Evolutionary conservation across 345 rosid species (phyloP), one percentile per base, ranked within the genome.

Genomic region (Orychophragmus violaceus): DNA sequence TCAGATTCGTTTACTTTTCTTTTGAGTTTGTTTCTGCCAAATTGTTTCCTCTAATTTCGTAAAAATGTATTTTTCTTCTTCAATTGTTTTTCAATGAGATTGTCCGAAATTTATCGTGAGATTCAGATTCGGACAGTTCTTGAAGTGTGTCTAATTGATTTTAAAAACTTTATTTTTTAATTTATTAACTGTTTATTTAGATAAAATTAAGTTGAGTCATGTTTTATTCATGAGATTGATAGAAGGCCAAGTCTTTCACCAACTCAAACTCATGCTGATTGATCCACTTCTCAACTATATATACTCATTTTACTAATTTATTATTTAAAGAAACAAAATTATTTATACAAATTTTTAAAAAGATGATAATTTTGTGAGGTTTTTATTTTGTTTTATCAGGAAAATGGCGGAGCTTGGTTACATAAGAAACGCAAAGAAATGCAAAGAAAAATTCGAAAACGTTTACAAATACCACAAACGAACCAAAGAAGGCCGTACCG

Each of bases 371-470:
- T n/a, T n/a, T n/a, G n/a, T n/a, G n/a, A n/a, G n/a, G n/a, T n/a
- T n/a, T 39, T 39, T 14, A n/a, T 22, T 35, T 6, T 6, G 3
- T 39, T 6, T 41, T 51, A 27, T 19, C 79, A 91, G 96, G 91
- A 91, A 84, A 79, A 70, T 91, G 64, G 82, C 74, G 1, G 94
- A 81, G 69, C 88, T 83, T 65, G 97, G 97, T 22, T 86, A 75
- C 73, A 80, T 74, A 66, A 84, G 97, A 72, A 85, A 82, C 65
- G 80, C 87, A 5, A 91, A 91, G 86, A 91, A 91, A 75, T 89
- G 98, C 81, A 89, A 83, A 70, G 98, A 91, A 85, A 91, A 91
- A 54, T 91, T 91, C 74, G 98, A 91, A 82, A 91, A 91, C 60
- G 88, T 91, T 18, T 89, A 78, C 80, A 91, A 91, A 74, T 91